Percentiles rank a stretch among this genome's conserved stretches.
Evolutionary conservation across 2,329 filamentous ascomycete species (phyloP).

Genomic region (Dactylella cylindrospora): DNA sequence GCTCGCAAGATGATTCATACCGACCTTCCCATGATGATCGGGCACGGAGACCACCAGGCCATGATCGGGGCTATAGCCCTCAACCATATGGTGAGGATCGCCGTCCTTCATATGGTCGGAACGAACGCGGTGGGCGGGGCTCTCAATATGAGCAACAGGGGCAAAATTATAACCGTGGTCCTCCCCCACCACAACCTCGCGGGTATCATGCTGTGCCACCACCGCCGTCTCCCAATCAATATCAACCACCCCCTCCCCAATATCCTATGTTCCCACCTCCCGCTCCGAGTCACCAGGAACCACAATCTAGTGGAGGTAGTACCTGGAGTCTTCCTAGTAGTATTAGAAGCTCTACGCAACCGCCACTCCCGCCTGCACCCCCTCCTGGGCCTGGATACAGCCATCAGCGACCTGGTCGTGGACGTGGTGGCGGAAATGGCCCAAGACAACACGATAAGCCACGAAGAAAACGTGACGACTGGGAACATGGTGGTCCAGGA

Average conservation of each 20-base stretch:
- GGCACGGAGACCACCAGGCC: constrained; percentile 23
- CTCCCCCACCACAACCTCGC: constrained; percentile 8
- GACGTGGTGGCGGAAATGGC: constrained; percentile 8
- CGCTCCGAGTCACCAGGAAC: background rate
- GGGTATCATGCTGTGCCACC: constrained; percentile 33
- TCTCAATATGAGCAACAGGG: no score
- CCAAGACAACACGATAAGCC: no score
- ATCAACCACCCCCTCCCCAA: no score
- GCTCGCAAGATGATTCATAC: constrained; percentile 19
- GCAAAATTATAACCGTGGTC: no score
- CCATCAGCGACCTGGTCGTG: constrained; percentile 2
- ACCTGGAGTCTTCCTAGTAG: constrained; percentile 37
- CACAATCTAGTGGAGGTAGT: constrained; percentile 12
- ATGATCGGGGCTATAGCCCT: no score
- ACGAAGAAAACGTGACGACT: no score
- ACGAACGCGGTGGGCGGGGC: no score
- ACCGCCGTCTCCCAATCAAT: constrained; percentile 6
- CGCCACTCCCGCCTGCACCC: constrained; percentile 28
- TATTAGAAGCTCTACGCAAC: constrained; percentile 23
- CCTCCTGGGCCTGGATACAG: constrained; percentile 11
- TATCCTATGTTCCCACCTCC: no score
- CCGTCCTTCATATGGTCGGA: no score
- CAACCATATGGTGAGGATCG: no score
- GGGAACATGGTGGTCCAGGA: background rate
- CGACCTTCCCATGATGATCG: constrained; percentile 28